Percentiles rank a stretch among this genome's conserved stretches.
Conservation (phyloP, 306 rosid genomes). For the Canavalia gladiata region DNA sequence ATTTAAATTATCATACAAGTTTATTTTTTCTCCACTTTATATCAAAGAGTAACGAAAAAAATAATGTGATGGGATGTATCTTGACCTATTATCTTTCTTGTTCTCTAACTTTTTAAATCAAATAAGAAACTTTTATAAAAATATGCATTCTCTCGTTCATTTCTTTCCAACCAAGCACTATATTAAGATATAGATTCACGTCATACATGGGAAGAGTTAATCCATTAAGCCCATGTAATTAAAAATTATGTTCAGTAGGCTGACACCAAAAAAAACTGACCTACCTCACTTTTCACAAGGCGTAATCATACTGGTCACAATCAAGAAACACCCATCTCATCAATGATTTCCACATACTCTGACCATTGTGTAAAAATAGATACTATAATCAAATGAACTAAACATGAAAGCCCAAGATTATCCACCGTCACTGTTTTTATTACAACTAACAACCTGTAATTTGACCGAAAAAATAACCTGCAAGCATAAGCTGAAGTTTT, state of each 20-base stretch:
- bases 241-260: neutral
- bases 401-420: conserved; percentile 39
- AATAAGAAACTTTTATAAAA: too few species aligned
- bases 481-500: conserved; percentile 39
- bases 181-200: neutral
- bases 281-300: neutral
- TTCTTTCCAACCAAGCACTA: neutral
- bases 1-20: too few species aligned
- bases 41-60: too few species aligned
- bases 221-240: conserved; percentile 2
- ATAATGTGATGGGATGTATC: too few species aligned
- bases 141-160: neutral
- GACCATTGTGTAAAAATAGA: conserved; percentile 24
- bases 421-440: conserved; percentile 32
- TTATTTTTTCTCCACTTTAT: too few species aligned
- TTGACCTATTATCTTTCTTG: neutral
- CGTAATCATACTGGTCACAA: neutral
- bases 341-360: conserved; percentile 33
- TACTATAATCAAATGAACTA: conserved; percentile 17
- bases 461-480: conserved; percentile 1
- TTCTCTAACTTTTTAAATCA: too few species aligned
- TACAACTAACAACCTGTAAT: conserved; percentile 35
- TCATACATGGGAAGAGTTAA: neutral
- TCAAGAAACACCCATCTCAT: conserved; percentile 34
- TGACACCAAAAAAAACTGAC: neutral